Conservation (phyloP, 2,329 filamentous ascomycete species). For the Penicillium sp. region DNA sequence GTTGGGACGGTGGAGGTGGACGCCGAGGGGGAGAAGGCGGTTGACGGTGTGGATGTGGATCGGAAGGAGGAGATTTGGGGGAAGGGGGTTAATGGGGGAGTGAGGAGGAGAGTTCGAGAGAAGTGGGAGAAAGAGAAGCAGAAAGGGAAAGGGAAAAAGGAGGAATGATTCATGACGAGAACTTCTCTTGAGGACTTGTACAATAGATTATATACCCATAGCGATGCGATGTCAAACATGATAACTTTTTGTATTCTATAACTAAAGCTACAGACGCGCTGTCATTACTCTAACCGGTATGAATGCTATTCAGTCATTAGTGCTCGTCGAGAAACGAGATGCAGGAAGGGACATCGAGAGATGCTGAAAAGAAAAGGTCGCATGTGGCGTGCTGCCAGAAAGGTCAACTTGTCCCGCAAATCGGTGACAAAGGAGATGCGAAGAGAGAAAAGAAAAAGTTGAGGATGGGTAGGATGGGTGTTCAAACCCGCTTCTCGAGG, state of each 20-base stretch:
- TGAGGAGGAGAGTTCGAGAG: slow-evolving; percentile 22
- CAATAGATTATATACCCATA: slow-evolving; percentile 2
- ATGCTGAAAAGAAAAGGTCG: neutral
- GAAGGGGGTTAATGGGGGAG: slow-evolving; percentile 24
- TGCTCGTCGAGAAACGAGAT: slow-evolving; percentile 27
- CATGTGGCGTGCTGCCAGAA: slow-evolving; percentile 8
- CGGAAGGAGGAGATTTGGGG: slow-evolving; percentile 28
- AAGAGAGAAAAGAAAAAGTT: neutral
- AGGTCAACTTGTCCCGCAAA: slow-evolving; percentile 13
- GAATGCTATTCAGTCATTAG: slow-evolving; percentile 29
- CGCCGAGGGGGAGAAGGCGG: neutral
- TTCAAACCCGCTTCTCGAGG: slow-evolving; percentile 41
- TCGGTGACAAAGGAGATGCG: slow-evolving; percentile 12
- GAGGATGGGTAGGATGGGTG: neutral
- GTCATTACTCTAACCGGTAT: slow-evolving; percentile 31
- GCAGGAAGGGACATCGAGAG: slow-evolving; percentile 22
- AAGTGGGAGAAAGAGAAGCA: slow-evolving; percentile 29
- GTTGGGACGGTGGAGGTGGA: slow-evolving; percentile 13
- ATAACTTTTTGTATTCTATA: slow-evolving; percentile 18
- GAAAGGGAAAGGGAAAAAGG: slow-evolving; percentile 11
- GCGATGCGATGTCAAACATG: neutral
- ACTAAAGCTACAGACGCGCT: slow-evolving; percentile 23
- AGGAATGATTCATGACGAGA: neutral
- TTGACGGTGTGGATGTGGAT: slow-evolving; percentile 1
- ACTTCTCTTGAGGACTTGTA: neutral